phyloP scores from a whole-genome alignment of 257 asterid genomes.

The Scutellaria barbata region DNA sequence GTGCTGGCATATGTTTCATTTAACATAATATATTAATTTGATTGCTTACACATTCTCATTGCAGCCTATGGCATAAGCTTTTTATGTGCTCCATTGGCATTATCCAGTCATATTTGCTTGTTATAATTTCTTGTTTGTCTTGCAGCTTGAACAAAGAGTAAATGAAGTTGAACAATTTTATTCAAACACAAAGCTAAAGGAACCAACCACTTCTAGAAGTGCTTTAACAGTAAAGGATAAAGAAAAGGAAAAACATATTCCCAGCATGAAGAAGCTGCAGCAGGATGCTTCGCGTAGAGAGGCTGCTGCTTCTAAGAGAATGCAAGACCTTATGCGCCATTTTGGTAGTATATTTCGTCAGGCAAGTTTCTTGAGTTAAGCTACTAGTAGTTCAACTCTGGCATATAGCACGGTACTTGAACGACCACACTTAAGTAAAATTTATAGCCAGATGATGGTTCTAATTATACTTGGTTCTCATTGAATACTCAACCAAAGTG shows the following conservation, averaged over 20 bases:
- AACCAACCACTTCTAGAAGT: constrained; percentile 49
- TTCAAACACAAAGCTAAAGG: constrained; percentile 47
- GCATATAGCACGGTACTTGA: not conserved
- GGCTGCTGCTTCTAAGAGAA: constrained; percentile 87
- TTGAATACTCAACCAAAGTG: constrained; percentile 10
- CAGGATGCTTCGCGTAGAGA: constrained; percentile 94
- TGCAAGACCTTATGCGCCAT: constrained; percentile 98
- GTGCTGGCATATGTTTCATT: not conserved
- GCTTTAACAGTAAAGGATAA: constrained; percentile 50
- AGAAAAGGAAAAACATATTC: constrained; percentile 72
- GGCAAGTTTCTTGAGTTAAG: constrained; percentile 55
- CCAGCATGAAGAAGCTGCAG: constrained; percentile 82
- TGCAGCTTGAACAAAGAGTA: constrained; percentile 83
- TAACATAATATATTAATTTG: not conserved
- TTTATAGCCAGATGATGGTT: not conserved
- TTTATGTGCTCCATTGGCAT: constrained; percentile 8
- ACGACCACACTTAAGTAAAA: not conserved
- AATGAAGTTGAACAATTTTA: constrained; percentile 70
- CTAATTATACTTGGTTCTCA: constrained; percentile 1
- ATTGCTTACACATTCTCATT: constrained; percentile 23
- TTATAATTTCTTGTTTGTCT: constrained; percentile 30
- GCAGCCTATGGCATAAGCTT: constrained; percentile 9
- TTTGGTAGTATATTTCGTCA: constrained; percentile 88
- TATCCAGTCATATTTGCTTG: constrained; percentile 12
- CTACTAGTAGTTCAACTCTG: constrained; percentile 11